A percentile compares a stretch with the other conserved stretches of the same genome.
phyloP scores from a whole-genome alignment of 768 basidiomycete species.

The Mrakia gelida region DNA sequence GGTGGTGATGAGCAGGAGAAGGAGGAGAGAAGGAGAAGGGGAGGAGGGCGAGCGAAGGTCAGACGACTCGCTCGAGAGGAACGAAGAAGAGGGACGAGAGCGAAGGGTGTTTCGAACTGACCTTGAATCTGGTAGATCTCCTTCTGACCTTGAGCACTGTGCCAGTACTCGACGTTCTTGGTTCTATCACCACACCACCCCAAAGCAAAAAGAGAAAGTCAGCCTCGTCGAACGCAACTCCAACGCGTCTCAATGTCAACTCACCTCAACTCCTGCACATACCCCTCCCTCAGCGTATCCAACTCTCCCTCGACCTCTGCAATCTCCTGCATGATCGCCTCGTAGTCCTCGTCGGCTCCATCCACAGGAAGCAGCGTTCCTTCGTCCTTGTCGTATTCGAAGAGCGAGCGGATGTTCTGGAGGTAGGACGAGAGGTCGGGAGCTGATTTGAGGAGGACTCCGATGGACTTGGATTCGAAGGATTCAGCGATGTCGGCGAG shows the following conservation, averaged over 20 bases:
- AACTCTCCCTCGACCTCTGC: slow-evolving; percentile 64
- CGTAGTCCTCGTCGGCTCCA: slow-evolving; percentile 84
- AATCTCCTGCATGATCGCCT: slow-evolving; percentile 70
- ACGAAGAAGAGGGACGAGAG: not conserved
- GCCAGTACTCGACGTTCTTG: slow-evolving; percentile 57
- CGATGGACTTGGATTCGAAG: slow-evolving; percentile 73
- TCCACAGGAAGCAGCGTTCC: slow-evolving; percentile 66
- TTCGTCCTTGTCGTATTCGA: slow-evolving; percentile 43
- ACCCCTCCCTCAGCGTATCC: slow-evolving; percentile 60
- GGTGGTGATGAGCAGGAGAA: not conserved
- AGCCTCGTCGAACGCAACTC: not conserved
- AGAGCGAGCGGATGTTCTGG: slow-evolving; percentile 69
- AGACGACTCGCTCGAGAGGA: not conserved
- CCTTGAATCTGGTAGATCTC: slow-evolving; percentile 82
- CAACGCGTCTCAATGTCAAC: slow-evolving; percentile 18
- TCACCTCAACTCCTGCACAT: slow-evolving; percentile 67
- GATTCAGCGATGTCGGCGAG: slow-evolving; percentile 63
- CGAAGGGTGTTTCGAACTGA: not conserved
- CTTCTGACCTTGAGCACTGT: slow-evolving; percentile 73
- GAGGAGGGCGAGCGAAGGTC: not conserved
- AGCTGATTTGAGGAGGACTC: slow-evolving; percentile 68
- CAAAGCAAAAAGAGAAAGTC: not conserved
- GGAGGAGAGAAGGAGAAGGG: not conserved
- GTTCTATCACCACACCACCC: slow-evolving; percentile 46
- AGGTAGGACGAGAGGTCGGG: slow-evolving; percentile 73